Conservation (phyloP, 345 rosid genomes). For the Gossypium mustelinum region DNA sequence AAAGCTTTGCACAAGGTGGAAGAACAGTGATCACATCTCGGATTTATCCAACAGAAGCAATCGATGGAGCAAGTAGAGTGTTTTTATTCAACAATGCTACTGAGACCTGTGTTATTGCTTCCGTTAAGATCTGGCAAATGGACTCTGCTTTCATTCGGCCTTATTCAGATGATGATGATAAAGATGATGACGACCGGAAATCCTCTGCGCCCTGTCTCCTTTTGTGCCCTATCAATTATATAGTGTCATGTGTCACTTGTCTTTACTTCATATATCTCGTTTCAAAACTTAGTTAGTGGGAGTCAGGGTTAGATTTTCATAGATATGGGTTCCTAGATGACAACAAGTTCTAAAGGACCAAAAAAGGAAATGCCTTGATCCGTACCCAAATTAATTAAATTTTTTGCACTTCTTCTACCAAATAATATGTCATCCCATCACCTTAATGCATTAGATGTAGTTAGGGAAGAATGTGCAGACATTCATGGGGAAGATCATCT, state of each 20-base stretch:
- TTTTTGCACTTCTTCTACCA: not conserved
- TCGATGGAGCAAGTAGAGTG: conserved; percentile 55
- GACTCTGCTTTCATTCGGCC: conserved; percentile 60
- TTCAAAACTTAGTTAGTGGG: not conserved
- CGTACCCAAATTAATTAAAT: not conserved
- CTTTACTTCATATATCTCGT: not conserved
- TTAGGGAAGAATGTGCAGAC: not conserved
- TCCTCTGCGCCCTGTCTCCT: not conserved
- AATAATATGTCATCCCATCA: not conserved
- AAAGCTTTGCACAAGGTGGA: conserved; percentile 82
- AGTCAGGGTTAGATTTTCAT: too few relatives aligned
- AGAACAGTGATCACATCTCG: conserved; percentile 61
- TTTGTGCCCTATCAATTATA: not conserved
- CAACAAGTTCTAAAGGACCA: not conserved
- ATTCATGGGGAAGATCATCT: too few relatives aligned
- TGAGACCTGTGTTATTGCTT: conserved; percentile 37
- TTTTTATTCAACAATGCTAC: conserved; percentile 83
- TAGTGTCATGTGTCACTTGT: not conserved
- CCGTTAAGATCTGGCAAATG: conserved; percentile 66
- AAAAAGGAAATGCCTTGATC: not conserved
- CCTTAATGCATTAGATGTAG: not conserved
- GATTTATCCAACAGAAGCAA: conserved; percentile 75
- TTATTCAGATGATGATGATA: conserved; percentile 19
- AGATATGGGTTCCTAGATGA: not conserved
- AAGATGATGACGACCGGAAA: not conserved